A percentile compares a stretch with the other conserved stretches of the same genome.
Evolutionary conservation across 805 yeast genomes (phyloP).

Genomic region (Metschnikowia baotianmanensis): DNA sequence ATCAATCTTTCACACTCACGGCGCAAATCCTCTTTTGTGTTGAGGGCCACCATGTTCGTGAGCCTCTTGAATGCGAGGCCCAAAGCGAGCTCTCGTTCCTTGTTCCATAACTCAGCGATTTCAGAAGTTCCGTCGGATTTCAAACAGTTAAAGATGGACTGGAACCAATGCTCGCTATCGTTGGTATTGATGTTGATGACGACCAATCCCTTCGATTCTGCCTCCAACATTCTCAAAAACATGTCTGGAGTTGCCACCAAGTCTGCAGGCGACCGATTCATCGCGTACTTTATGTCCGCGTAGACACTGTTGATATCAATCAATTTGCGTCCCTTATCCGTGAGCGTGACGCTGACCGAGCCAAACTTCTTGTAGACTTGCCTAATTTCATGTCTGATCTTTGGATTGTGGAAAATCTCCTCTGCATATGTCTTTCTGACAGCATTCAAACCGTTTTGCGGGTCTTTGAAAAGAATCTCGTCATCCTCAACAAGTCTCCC

Average conservation of each 20-base stretch:
- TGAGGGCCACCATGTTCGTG: conserved; percentile 63
- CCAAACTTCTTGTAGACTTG: conserved; percentile 62
- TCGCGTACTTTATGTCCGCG: conserved; percentile 88
- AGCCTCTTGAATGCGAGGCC: conserved; percentile 65
- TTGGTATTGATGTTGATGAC: conserved; percentile 59
- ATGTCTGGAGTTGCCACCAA: conserved; percentile 74
- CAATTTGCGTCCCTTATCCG: conserved; percentile 68
- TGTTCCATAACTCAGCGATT: conserved; percentile 77
- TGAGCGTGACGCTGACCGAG: conserved; percentile 66
- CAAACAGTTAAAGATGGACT: conserved; percentile 46
- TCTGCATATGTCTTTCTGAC: conserved; percentile 75
- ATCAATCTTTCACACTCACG: conserved; percentile 71
- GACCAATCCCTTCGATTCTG: conserved; percentile 76
- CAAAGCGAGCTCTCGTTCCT: conserved; percentile 64
- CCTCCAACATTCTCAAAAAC: conserved; percentile 86
- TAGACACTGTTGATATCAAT: conserved; percentile 80
- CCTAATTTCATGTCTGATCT: conserved; percentile 68
- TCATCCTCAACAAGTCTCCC: conserved; percentile 44
- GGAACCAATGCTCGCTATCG: conserved; percentile 41
- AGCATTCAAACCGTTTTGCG: conserved; percentile 64
- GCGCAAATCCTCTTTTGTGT: conserved; percentile 79
- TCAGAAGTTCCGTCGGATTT: conserved; percentile 79
- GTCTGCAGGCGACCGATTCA: conserved; percentile 74
- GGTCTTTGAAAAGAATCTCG: conserved; percentile 52
- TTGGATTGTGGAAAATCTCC: conserved; percentile 77